Conservation (phyloP, 306 rosid genomes). For the Lathyrus sativus region DNA sequence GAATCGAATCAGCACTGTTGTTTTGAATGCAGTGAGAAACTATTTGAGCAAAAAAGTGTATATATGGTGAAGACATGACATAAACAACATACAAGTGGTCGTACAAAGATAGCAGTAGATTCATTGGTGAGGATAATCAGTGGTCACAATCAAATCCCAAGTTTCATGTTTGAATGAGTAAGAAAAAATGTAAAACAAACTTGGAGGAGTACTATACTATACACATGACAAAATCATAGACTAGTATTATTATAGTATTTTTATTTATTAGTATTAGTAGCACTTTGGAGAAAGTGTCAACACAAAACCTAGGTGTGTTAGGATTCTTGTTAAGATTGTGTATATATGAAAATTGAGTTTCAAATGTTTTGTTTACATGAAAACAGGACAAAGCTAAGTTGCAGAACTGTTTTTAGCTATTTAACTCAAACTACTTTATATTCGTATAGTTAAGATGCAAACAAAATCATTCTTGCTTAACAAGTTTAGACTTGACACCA, state of each 20-base stretch:
- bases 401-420: background rate
- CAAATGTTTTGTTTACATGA: conserved; percentile 27
- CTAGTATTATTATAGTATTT: too few relatives aligned
- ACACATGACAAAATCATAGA: conserved; percentile 21
- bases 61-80: conserved; percentile 37
- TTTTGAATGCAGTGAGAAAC: conserved; percentile 38
- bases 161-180: conserved; percentile 32
- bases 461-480: conserved; percentile 35
- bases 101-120: conserved; percentile 38
- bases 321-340: background rate
- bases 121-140: conserved; percentile 41
- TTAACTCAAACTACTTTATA: conserved; percentile 39
- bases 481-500: background rate
- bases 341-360: background rate
- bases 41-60: conserved; percentile 41
- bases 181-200: conserved; percentile 32
- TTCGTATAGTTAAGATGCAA: conserved; percentile 37
- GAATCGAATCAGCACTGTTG: conserved; percentile 19
- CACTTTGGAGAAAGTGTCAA: conserved; percentile 29
- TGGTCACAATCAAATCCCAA: conserved; percentile 48
- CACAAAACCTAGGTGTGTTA: background rate
- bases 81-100: conserved; percentile 44
- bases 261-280: conserved; percentile 28
- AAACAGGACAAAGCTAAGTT: conserved; percentile 19
- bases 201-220: conserved; percentile 14